A percentile compares a stretch with the other conserved stretches of the same genome.
phyloP scores from a whole-genome alignment of 2,329 filamentous ascomycete genomes.

The Arachnomyces sp. region DNA sequence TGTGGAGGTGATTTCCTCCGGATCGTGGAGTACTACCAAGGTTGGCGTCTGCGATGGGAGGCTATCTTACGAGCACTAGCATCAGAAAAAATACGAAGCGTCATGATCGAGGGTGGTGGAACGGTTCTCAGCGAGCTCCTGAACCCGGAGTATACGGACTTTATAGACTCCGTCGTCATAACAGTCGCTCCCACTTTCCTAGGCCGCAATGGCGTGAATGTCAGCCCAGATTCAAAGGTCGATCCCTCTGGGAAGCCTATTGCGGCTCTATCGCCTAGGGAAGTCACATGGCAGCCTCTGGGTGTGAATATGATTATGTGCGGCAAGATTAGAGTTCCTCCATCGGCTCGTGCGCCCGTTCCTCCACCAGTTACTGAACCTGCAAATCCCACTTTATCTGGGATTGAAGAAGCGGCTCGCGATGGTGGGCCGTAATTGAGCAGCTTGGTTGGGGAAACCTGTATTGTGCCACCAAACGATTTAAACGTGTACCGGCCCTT shows the following conservation, averaged over 20 bases:
- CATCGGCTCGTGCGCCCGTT: not conserved
- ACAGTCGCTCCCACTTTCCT: conserved; percentile 87
- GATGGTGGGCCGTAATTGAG: not conserved
- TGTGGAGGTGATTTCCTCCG: conserved; percentile 40
- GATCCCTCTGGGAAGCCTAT: conserved; percentile 45
- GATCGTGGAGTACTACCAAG: conserved; percentile 29
- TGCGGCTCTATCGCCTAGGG: conserved; percentile 56
- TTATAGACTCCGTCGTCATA: conserved; percentile 71
- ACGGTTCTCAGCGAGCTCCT: conserved; percentile 74
- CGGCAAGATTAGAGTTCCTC: conserved; percentile 45
- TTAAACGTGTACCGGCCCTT: no score
- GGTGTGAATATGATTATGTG: conserved; percentile 79
- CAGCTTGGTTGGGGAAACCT: no score
- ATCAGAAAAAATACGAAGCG: conserved; percentile 56
- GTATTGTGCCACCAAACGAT: no score
- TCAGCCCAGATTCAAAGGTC: conserved; percentile 57
- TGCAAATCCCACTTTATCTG: conserved; percentile 10
- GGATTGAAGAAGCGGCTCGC: conserved; percentile 13
- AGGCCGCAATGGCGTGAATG: conserved; percentile 71
- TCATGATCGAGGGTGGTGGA: conserved; percentile 90
- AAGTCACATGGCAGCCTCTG: conserved; percentile 66
- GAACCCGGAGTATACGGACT: conserved; percentile 47
- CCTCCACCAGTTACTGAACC: not conserved
- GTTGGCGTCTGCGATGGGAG: conserved; percentile 53
- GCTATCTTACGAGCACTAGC: conserved; percentile 53